Evolutionary conservation across 2,329 filamentous ascomycete species (phyloP).

Genomic region (Cytospora paraplurivora): DNA sequence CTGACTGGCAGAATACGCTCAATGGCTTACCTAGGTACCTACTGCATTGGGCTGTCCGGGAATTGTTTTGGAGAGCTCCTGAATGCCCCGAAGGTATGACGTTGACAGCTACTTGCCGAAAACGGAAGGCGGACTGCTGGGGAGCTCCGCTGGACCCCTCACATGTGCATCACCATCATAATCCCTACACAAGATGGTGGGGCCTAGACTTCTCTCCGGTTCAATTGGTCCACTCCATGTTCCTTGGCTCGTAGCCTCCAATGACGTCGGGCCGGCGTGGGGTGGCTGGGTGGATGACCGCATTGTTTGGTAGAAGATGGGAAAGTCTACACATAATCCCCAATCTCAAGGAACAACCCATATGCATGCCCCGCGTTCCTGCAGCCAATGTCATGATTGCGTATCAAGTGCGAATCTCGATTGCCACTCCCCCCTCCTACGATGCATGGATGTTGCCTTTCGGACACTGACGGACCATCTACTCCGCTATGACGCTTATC

Average conservation of each 20-base stretch:
- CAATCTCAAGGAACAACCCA: slow-evolving; percentile 8
- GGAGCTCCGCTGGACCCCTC: background rate
- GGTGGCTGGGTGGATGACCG: background rate
- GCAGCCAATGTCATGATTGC: slow-evolving; percentile 8
- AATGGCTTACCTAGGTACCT: background rate
- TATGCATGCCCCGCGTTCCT: slow-evolving; percentile 15
- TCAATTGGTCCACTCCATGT: background rate
- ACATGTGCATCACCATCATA: background rate
- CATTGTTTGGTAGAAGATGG: background rate
- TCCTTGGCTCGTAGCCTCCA: background rate
- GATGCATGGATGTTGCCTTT: background rate
- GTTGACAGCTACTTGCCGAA: slow-evolving; percentile 18
- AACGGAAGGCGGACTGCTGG: slow-evolving; percentile 4
- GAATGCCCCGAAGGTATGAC: slow-evolving; percentile 12
- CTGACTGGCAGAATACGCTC: background rate
- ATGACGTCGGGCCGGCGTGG: slow-evolving; percentile 6
- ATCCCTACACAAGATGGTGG: too few relatives aligned
- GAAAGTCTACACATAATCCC: background rate
- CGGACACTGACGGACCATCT: background rate
- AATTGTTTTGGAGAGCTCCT: background rate
- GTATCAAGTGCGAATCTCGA: slow-evolving; percentile 9
- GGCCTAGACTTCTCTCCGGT: background rate
- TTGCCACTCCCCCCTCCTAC: slow-evolving; percentile 8
- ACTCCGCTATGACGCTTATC: background rate
- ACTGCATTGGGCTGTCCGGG: background rate